Base-by-base conservation (phyloP, 2,329 filamentous ascomycete species). In the Talaromyces sp. region DNA sequence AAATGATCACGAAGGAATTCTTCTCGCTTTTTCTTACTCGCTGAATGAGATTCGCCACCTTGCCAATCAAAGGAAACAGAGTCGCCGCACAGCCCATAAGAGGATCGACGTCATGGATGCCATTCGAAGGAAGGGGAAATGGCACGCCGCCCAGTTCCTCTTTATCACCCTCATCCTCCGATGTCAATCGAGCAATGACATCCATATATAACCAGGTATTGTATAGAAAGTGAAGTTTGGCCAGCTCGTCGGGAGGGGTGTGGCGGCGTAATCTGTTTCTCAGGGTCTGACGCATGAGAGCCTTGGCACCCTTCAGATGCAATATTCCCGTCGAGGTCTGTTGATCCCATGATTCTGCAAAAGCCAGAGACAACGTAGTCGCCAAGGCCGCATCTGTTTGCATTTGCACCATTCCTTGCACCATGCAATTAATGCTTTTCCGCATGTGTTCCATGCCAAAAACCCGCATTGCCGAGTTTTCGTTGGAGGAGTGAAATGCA, bases 121-220 rank as follows among this genome's bases (percentile, higher is more conserved):
- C 75, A 69, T 70, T 74, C 58, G 68, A 75, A 5, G 79, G 76
- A 26, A 75, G 71, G 31, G 75, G 73, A n/a, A 77, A 72, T 24
- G 70, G 67, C n/a, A 69, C 66, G 21, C 70, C 11, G 71, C 76
- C 54, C 19, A 81, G 65, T 6, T 80, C 74, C 48, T 77, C 75
- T 51, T 83, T 78, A 12, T 84, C 83, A 26, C 84, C 82, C 38
- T 83, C 80, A 61, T 85, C 83, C 3, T 84, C 73, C 3, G 86
- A 86, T 0, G 86, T 89, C 54, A 90, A 74, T 14, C 87, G 82
- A 26, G 87, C 84, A 63, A 90, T 86, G 29, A 90, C 88, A 69
- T 89, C 86, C 82, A 89, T 87, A 67, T 90, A 90, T 8, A 89
- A 80, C 85, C 86, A 90, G 3, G 84, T 85, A 67, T 89, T 89